phyloP scores from a whole-genome alignment of 192 early-diverging fungal genomes.

The Podila horticola region DNA sequence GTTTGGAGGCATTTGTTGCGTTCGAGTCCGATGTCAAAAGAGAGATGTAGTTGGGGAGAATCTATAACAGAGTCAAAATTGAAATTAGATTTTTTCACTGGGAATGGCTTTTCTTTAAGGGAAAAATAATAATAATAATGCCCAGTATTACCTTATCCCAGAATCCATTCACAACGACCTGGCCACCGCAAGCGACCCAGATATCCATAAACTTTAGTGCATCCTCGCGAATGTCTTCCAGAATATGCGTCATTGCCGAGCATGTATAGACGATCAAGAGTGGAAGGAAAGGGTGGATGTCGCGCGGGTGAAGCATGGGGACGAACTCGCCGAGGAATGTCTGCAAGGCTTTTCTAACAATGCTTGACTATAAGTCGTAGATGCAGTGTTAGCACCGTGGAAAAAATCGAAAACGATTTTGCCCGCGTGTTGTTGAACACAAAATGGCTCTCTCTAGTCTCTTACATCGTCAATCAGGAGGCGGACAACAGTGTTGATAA shows the following conservation, averaged over 20 bases:
- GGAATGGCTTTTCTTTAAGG: background rate
- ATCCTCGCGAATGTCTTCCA: constrained; percentile 86
- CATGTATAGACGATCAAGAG: constrained; percentile 82
- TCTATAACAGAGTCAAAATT: constrained; percentile 32
- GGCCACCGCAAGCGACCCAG: constrained; percentile 73
- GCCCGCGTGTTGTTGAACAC: background rate
- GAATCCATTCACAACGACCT: constrained; percentile 67
- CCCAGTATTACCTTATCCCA: constrained; percentile 68
- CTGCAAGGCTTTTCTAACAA: constrained; percentile 59
- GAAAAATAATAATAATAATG: no score
- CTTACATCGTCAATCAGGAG: constrained; percentile 66
- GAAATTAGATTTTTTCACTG: background rate
- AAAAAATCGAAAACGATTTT: background rate
- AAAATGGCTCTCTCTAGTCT: background rate
- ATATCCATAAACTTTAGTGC: constrained; percentile 82
- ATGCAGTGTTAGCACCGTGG: background rate
- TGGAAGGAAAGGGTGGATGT: constrained; percentile 82
- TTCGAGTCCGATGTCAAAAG: constrained; percentile 67
- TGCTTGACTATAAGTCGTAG: constrained; percentile 17
- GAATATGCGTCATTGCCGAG: constrained; percentile 90
- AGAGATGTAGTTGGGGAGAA: constrained; percentile 72
- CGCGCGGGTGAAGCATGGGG: constrained; percentile 55
- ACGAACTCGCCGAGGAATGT: constrained; percentile 56
- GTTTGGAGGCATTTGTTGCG: constrained; percentile 46
- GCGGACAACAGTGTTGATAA: constrained; percentile 59